These are phyloP conservation scores for Psilocybe azurescens DNA, from an alignment of 768 basidiomycete genomes.

Conservation along the genomic window DNA sequence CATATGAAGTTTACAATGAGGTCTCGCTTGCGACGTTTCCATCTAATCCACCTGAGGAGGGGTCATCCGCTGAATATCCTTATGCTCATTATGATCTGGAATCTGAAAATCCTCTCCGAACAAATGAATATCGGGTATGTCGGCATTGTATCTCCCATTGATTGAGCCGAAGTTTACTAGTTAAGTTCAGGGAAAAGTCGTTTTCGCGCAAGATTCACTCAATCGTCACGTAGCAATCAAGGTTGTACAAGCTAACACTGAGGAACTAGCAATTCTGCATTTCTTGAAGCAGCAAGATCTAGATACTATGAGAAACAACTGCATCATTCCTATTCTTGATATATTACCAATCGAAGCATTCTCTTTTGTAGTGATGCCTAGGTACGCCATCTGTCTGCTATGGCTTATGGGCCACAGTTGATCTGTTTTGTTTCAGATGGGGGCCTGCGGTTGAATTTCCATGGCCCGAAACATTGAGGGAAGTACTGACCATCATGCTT, in stretches of 20 bases:
- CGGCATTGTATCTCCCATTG: too few species aligned
- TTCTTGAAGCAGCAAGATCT: slow-evolving; percentile 21
- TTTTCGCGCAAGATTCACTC: slow-evolving; percentile 27
- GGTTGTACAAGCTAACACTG: slow-evolving; percentile 19
- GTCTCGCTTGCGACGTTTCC: too few species aligned
- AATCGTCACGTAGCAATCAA: slow-evolving; percentile 33
- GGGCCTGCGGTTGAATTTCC: too few species aligned
- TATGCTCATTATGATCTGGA: slow-evolving; percentile 10
- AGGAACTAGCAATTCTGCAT: slow-evolving; percentile 26
- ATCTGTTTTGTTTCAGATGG: too few species aligned
- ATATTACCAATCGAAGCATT: too few species aligned
- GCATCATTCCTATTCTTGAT: slow-evolving; percentile 20
- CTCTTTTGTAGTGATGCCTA: too few species aligned
- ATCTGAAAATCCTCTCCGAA: neutral
- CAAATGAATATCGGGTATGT: neutral
- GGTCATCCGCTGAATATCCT: slow-evolving; percentile 9
- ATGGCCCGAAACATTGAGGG: too few species aligned
- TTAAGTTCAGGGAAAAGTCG: neutral
- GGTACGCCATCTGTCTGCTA: too few species aligned
- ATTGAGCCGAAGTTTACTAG: too few species aligned
- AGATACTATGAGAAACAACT: slow-evolving; percentile 5
- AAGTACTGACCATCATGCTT: too few species aligned
- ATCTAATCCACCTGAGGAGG: neutral
- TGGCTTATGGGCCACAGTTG: too few species aligned
- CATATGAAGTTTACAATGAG: neutral